These are phyloP conservation scores for Aspergillus sclerotialis DNA, from an alignment of 2,329 filamentous ascomycete species.

Conservation along the genomic window DNA sequence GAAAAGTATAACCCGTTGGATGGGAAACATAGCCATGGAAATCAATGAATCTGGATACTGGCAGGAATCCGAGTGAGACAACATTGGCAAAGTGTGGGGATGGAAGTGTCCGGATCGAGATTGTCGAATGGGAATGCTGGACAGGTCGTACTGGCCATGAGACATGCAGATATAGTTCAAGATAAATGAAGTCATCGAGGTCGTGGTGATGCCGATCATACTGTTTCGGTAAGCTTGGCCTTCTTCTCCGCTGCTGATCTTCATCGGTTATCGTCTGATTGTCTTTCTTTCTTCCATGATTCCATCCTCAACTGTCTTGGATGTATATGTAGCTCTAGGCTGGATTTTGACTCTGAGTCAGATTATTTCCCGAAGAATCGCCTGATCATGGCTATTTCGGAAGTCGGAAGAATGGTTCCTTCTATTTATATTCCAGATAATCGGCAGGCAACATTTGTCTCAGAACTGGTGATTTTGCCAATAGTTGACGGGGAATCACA, in stretches of 20 bases:
- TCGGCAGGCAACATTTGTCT: no score
- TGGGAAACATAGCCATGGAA: not conserved
- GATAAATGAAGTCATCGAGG: not conserved
- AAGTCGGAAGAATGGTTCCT: no score
- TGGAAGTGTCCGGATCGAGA: not conserved
- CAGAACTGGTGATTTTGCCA: no score
- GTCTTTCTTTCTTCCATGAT: not conserved
- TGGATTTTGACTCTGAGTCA: no score
- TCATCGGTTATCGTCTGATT: not conserved
- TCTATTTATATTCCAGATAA: no score
- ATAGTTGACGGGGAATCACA: no score
- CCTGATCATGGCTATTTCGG: no score
- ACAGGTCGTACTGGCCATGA: not conserved
- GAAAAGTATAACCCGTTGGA: not conserved
- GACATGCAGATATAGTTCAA: not conserved
- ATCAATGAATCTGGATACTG: not conserved
- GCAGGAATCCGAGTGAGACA: not conserved
- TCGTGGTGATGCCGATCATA: no score
- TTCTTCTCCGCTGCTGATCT: not conserved
- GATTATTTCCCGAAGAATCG: no score
- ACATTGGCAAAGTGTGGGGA: not conserved
- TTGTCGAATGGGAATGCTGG: not conserved
- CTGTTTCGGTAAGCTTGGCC: no score
- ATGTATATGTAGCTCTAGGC: no score
- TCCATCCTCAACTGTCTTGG: no score